Base-by-base conservation (phyloP, 208 protist genomes). In the Phytomonas sp. region DNA sequence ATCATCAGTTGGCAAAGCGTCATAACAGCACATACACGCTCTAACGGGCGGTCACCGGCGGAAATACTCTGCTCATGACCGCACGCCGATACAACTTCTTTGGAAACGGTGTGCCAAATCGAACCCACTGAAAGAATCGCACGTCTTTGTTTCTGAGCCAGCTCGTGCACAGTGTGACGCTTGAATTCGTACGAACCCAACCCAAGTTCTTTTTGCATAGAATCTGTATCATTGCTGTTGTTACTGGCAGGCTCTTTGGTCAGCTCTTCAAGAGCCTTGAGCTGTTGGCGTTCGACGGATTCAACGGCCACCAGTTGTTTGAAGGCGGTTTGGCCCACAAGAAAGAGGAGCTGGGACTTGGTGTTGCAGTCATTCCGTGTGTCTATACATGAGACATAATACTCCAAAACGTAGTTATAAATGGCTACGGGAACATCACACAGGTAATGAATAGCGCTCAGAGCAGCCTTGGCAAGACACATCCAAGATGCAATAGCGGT, bases 281-380 rank as follows among this genome's bases (percentile, higher is more conserved):
- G 65, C 73, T 94, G 82, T 65, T 78, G 69, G 36, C 86, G 83
- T 73, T 96, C 88, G 36, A 78, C 67, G n/a, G 69, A 79, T 69
- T 96, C 91, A 19, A 96, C 78, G 10, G 91, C 78, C 8, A 96
- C 85, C 19, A 96, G 78, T 71, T 93, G 88, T 79, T 96, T 96
- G 29, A 96, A 72, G 23, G 88, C 88, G 0, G 88, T 96, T 49
- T 75, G 71, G 4, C 88, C 88, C 16, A 93, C 70, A 23, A 96
- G 40, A 73, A 89, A 93, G 42, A 88, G 79, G 34, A 88, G 79
- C 70, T 96, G 91, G 5, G 91, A 79, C 29, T 74, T 75, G n/a
- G 78, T 68, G 56, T 91, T 88, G 23, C 52, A 8, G 60, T 81
- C 76, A 8, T 76, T 26, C 63, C 73, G 69, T 66, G 32, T 37